Evolutionary conservation across 306 rosid genomes (phyloP).

Genomic region (Calophaca sinica): DNA sequence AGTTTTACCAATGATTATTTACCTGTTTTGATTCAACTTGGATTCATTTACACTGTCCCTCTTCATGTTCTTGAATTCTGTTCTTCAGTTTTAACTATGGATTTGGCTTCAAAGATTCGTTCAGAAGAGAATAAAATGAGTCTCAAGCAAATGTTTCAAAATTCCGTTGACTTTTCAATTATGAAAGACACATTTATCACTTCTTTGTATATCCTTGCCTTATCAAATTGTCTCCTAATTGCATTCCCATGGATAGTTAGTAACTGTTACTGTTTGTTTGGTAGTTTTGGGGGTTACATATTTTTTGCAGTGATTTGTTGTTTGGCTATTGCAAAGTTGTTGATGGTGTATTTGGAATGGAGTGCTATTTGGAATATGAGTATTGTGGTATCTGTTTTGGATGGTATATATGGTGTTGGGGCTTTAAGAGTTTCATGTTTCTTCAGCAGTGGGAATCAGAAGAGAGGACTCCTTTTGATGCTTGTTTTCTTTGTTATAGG

Average conservation of each 20-base stretch:
- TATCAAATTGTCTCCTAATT: constrained; percentile 42
- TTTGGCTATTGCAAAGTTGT: constrained; percentile 40
- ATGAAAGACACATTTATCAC: constrained; percentile 53
- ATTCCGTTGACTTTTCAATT: constrained; percentile 40
- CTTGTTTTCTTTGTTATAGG: constrained; percentile 60
- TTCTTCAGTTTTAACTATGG: constrained; percentile 42
- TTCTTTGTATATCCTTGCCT: constrained; percentile 44
- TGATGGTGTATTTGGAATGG: constrained; percentile 63
- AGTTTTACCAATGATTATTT: constrained; percentile 41
- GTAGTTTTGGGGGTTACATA: not conserved
- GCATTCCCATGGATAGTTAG: constrained; percentile 42
- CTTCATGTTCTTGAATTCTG: constrained; percentile 54
- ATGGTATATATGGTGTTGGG: constrained; percentile 57
- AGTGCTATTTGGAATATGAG: constrained; percentile 75
- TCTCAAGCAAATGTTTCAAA: constrained; percentile 52
- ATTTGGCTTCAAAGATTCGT: constrained; percentile 49
- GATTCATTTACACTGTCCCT: constrained; percentile 50
- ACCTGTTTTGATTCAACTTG: constrained; percentile 48
- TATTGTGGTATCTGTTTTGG: constrained; percentile 65
- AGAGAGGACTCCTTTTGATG: constrained; percentile 62
- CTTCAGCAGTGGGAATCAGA: constrained; percentile 54
- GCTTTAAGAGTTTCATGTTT: constrained; percentile 55
- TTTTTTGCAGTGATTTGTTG: constrained; percentile 37
- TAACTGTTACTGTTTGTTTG: constrained; percentile 8
- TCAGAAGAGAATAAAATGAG: constrained; percentile 45